phyloP scores from a whole-genome alignment of 2,329 filamentous ascomycete species.

The Paracorniculantispora psalliotae region DNA sequence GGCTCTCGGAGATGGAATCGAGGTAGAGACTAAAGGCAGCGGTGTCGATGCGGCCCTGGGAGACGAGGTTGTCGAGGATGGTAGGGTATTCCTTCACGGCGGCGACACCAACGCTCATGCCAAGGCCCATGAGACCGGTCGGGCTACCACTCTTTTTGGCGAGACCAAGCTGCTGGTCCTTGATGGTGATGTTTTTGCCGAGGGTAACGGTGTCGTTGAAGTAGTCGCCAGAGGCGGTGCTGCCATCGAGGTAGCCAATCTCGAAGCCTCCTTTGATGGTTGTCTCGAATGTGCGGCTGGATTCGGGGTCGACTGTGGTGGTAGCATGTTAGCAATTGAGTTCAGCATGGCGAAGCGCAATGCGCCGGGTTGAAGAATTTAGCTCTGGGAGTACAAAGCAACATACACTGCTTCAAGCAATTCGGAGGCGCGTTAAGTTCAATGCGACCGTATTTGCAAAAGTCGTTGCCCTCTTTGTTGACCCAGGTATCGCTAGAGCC shows the following conservation, averaged over 20 bases:
- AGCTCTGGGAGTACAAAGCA: background rate
- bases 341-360: no score
- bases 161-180: slow-evolving; percentile 51
- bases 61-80: slow-evolving; percentile 59
- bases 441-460: slow-evolving; percentile 45
- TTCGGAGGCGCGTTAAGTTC: slow-evolving; percentile 25
- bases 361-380: no score
- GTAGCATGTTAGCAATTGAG: slow-evolving; percentile 3
- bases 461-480: slow-evolving; percentile 49
- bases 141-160: slow-evolving; percentile 44
- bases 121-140: slow-evolving; percentile 55
- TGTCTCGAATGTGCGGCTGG: slow-evolving; percentile 45
- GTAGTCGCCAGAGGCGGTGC: slow-evolving; percentile 51
- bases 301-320: slow-evolving; percentile 32
- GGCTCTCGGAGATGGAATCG: slow-evolving; percentile 59
- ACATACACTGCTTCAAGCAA: slow-evolving; percentile 39
- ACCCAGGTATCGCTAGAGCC: slow-evolving; percentile 62
- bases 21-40: slow-evolving; percentile 67
- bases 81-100: slow-evolving; percentile 44
- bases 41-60: slow-evolving; percentile 55
- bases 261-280: slow-evolving; percentile 43
- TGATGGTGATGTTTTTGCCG: slow-evolving; percentile 39
- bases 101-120: slow-evolving; percentile 48
- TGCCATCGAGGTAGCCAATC: slow-evolving; percentile 57
- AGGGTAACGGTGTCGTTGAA: slow-evolving; percentile 52